These are phyloP conservation scores for Trametes coccinea DNA, from an alignment of 768 basidiomycete species.

Conservation along the genomic window DNA sequence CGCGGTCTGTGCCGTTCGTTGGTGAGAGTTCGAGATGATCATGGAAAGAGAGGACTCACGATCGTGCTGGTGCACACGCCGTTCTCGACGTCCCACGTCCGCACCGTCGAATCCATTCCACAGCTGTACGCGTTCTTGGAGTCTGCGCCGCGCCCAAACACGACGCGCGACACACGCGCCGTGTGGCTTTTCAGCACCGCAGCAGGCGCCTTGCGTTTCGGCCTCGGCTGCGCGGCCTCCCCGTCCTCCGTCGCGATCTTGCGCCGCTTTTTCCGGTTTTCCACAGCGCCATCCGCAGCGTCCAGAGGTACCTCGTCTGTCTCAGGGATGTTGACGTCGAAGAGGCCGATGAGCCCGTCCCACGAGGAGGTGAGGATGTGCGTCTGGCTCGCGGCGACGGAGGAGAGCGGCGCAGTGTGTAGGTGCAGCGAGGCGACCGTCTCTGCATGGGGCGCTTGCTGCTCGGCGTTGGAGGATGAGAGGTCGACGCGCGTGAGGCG, in stretches of 20 bases:
- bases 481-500: constrained; percentile 46
- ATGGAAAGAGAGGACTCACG: constrained; percentile 43
- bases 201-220: constrained; percentile 66
- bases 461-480: constrained; percentile 1
- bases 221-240: constrained; percentile 36
- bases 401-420: constrained; percentile 81
- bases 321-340: constrained; percentile 63
- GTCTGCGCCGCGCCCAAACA: constrained; percentile 47
- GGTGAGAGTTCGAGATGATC: neutral
- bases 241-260: constrained; percentile 43
- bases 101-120: constrained; percentile 88
- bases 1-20: constrained; percentile 45
- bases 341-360: constrained; percentile 85
- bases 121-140: constrained; percentile 61
- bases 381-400: constrained; percentile 54
- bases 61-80: constrained; percentile 73
- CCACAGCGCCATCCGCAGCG: constrained; percentile 20
- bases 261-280: constrained; percentile 61
- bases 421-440: constrained; percentile 73
- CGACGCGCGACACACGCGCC: constrained; percentile 72
- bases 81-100: constrained; percentile 82
- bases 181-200: constrained; percentile 82
- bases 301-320: constrained; percentile 62
- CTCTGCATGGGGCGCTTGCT: constrained; percentile 3
- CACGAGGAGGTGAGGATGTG: constrained; percentile 82